Conservation (phyloP, 768 basidiomycete genomes). For the Suillus placidus region DNA sequence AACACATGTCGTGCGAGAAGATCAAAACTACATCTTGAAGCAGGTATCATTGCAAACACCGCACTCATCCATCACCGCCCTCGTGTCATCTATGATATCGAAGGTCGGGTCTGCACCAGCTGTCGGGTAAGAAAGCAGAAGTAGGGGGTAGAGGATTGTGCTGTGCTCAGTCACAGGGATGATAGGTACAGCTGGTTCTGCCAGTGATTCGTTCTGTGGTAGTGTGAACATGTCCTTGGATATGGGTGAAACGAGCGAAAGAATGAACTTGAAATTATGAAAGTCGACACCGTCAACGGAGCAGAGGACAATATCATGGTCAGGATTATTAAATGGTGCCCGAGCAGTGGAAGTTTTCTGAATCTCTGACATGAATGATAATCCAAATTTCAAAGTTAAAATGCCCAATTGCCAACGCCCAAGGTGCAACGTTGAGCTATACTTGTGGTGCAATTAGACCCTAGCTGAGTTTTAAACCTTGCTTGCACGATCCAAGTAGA, state of each 20-base stretch:
- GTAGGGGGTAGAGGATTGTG: slow-evolving; percentile 37
- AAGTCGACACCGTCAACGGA: slow-evolving; percentile 33
- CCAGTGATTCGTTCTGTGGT: slow-evolving; percentile 17
- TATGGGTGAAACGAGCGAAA: slow-evolving; percentile 34
- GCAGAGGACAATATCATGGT: slow-evolving; percentile 8
- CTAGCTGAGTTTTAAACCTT: no score
- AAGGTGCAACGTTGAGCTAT: no score
- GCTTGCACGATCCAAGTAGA: no score
- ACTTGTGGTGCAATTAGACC: no score
- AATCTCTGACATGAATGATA: background rate
- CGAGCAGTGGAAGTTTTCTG: slow-evolving; percentile 3
- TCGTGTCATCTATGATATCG: background rate
- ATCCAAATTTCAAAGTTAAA: no score
- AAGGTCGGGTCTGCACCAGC: slow-evolving; percentile 27
- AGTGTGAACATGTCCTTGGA: slow-evolving; percentile 28
- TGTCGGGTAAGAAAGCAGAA: slow-evolving; percentile 44
- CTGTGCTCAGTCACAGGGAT: slow-evolving; percentile 45
- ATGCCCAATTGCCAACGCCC: no score
- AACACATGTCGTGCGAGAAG: no score
- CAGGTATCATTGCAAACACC: no score
- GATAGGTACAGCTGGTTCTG: slow-evolving; percentile 31
- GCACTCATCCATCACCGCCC: background rate
- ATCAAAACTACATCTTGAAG: no score
- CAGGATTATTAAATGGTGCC: slow-evolving; percentile 6
- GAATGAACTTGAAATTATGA: slow-evolving; percentile 28